These are phyloP conservation scores for Eutrema salsugineum DNA, from an alignment of 441 rosid species.

Conservation along the genomic window DNA sequence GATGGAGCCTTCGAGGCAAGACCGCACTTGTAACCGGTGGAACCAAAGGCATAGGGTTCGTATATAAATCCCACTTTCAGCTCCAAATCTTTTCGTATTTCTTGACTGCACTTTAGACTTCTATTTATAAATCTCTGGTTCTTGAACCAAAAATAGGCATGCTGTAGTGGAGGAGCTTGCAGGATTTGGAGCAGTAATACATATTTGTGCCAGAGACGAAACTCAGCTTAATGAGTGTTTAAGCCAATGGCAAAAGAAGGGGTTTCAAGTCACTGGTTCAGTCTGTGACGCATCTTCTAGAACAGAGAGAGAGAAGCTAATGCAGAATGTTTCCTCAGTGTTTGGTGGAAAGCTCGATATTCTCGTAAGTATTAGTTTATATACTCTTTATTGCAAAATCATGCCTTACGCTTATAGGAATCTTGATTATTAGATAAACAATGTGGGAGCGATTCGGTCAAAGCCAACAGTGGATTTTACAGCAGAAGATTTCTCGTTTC, in stretches of 20 bases:
- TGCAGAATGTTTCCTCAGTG: slow-evolving; percentile 40
- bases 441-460: slow-evolving; percentile 29
- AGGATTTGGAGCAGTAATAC: slow-evolving; percentile 32
- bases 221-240: slow-evolving; percentile 31
- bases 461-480: slow-evolving; percentile 37
- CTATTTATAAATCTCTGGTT: background rate
- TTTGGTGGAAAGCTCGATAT: slow-evolving; percentile 54
- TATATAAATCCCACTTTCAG: background rate
- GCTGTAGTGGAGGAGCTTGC: slow-evolving; percentile 48
- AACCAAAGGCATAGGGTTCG: slow-evolving; percentile 39
- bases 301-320: slow-evolving; percentile 43
- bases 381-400: background rate
- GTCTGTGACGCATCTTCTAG: slow-evolving; percentile 48
- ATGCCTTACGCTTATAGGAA: background rate
- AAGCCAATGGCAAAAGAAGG: slow-evolving; percentile 32
- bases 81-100: background rate
- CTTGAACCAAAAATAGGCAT: slow-evolving; percentile 14
- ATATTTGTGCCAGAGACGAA: slow-evolving; percentile 37
- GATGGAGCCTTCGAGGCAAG: slow-evolving; percentile 34
- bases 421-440: slow-evolving; percentile 36
- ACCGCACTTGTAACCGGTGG: slow-evolving; percentile 45
- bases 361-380: slow-evolving; percentile 19
- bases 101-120: background rate
- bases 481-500: slow-evolving; percentile 38
- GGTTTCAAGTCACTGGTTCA: slow-evolving; percentile 42